phyloP scores from a whole-genome alignment of 2,329 filamentous ascomycete genomes.

The Ciborinia camelliae region DNA sequence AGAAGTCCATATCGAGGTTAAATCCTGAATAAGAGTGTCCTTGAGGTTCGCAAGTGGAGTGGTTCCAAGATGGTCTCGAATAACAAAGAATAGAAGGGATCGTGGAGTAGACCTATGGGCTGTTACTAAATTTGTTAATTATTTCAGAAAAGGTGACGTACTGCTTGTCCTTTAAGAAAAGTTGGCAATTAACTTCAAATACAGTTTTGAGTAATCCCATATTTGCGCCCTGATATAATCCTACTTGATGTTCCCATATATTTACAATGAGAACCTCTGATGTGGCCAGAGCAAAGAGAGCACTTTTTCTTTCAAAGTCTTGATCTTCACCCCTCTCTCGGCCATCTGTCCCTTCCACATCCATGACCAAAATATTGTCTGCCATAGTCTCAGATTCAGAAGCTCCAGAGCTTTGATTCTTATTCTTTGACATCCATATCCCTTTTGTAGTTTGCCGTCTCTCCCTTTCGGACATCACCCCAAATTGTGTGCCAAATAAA shows the following conservation, averaged over 20 bases:
- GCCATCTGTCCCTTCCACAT: slow-evolving; percentile 96
- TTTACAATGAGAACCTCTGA: slow-evolving; percentile 98
- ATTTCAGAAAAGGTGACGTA: slow-evolving; percentile 45
- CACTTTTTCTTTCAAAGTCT: slow-evolving; percentile 98
- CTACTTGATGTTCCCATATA: slow-evolving; percentile 99
- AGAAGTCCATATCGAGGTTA: slow-evolving; percentile 87
- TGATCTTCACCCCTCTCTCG: slow-evolving; percentile 96
- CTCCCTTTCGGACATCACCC: slow-evolving; percentile 94
- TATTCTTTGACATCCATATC: slow-evolving; percentile 99
- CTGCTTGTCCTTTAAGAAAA: slow-evolving; percentile 95
- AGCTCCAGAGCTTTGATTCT: slow-evolving; percentile 53
- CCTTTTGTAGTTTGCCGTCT: slow-evolving; percentile 96
- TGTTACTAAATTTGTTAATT: slow-evolving; percentile 28
- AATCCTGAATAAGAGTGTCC: slow-evolving; percentile 84
- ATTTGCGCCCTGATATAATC: slow-evolving; percentile 95
- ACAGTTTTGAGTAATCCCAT: slow-evolving; percentile 99
- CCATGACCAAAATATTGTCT: slow-evolving; percentile 98
- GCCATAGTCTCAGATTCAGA: slow-evolving; percentile 65
- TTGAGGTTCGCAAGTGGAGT: slow-evolving; percentile 89
- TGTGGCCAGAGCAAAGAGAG: slow-evolving; percentile 92
- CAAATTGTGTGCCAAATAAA: slow-evolving; percentile 93
- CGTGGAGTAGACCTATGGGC: slow-evolving; percentile 70
- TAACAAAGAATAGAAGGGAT: slow-evolving; percentile 96
- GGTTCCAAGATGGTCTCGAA: slow-evolving; percentile 90
- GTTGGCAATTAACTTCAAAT: slow-evolving; percentile 95